A percentile compares a stretch with the other conserved stretches of the same genome.
Evolutionary conservation across 2,329 filamentous ascomycete genomes (phyloP).

Genomic region (Stachybotrys chartarum): DNA sequence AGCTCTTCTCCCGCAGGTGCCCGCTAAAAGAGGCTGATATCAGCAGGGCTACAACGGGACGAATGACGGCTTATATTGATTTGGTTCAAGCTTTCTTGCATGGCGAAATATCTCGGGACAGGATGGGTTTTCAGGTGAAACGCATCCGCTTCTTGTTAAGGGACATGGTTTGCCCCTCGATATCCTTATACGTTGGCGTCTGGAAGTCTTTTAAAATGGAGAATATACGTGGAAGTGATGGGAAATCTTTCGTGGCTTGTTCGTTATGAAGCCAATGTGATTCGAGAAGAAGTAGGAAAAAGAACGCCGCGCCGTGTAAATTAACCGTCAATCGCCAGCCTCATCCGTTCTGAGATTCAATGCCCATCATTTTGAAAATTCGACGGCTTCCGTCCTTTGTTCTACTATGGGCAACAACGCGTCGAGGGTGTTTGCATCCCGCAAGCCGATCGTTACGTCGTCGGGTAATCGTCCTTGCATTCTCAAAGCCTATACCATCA

Average conservation of each 20-base stretch:
- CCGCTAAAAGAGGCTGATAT: constrained; percentile 25
- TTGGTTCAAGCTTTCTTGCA: constrained; percentile 2
- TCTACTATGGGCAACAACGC: constrained; percentile 66
- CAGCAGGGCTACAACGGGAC: background rate
- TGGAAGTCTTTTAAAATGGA: background rate
- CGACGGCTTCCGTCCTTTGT: constrained; percentile 48
- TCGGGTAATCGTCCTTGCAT: constrained; percentile 51
- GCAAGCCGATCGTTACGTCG: constrained; percentile 67
- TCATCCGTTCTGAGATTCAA: background rate
- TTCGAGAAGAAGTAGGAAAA: background rate
- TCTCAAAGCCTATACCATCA: constrained; percentile 33
- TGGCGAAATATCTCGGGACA: constrained; percentile 2
- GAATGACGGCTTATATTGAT: background rate
- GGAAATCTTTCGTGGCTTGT: background rate
- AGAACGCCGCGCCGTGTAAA: background rate
- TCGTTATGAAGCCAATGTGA: background rate
- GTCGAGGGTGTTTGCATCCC: constrained; percentile 72
- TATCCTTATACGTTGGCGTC: background rate
- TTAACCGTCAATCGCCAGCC: background rate
- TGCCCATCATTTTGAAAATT: background rate
- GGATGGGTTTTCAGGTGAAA: background rate
- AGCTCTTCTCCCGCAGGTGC: constrained; percentile 46
- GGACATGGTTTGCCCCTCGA: background rate
- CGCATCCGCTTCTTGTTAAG: background rate
- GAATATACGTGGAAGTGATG: background rate